Percentiles rank a stretch among this genome's conserved stretches.
phyloP scores from a whole-genome alignment of 306 rosid species.

The Trifolium subterraneum region DNA sequence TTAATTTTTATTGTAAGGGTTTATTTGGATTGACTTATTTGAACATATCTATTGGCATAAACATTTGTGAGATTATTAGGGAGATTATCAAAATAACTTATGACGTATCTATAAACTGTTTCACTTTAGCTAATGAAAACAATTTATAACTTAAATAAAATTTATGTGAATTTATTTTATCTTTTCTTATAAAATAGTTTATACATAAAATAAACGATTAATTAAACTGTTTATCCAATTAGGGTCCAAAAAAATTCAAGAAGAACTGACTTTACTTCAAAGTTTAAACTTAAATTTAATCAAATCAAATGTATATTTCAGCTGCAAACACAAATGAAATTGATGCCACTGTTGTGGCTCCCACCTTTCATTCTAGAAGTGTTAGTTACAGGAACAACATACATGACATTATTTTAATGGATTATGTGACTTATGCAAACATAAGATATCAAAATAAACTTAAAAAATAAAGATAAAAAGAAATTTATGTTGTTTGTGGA shows the following conservation, averaged over 20 bases:
- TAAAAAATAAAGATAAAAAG: neutral
- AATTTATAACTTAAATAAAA: too few relatives aligned
- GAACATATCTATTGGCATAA: too few relatives aligned
- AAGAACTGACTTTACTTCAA: neutral
- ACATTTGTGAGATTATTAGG: too few relatives aligned
- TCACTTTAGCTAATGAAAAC: too few relatives aligned
- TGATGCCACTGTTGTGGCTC: neutral
- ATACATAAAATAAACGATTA: too few relatives aligned
- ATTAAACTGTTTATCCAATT: too few relatives aligned
- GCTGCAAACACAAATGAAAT: neutral
- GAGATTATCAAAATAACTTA: too few relatives aligned
- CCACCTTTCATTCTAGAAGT: neutral
- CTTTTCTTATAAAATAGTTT: too few relatives aligned
- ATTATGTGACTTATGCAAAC: slow-evolving; percentile 5
- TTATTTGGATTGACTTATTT: too few relatives aligned
- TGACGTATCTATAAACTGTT: too few relatives aligned
- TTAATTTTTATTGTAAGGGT: too few relatives aligned
- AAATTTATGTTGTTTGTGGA: neutral
- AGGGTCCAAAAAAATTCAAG: neutral
- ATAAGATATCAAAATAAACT: slow-evolving; percentile 7
- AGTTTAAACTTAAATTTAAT: neutral
- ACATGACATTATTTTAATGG: neutral
- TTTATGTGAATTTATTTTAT: too few relatives aligned
- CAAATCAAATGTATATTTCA: neutral
- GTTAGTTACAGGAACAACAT: neutral